Percentiles rank a stretch among this genome's conserved stretches.
Evolutionary conservation across 768 basidiomycete genomes (phyloP).

Genomic region (Mycena amicta): DNA sequence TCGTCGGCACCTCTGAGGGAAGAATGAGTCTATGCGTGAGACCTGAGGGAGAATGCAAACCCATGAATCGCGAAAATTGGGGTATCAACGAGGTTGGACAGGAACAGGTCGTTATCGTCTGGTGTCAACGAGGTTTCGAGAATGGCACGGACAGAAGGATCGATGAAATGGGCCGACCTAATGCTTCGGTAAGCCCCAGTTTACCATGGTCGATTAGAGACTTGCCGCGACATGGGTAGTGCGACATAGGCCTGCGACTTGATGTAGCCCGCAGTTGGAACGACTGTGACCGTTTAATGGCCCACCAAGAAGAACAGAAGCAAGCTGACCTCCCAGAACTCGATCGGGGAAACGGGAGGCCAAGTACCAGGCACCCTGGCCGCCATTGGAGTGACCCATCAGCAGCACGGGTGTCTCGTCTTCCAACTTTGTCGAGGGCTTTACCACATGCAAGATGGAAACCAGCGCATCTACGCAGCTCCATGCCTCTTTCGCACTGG

Average conservation of each 20-base stretch:
- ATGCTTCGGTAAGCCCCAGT: background rate
- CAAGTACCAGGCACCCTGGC: conserved; percentile 86
- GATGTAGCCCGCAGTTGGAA: conserved; percentile 82
- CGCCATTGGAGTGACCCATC: conserved; percentile 93
- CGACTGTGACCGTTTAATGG: conserved; percentile 39
- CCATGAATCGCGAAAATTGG: conserved; percentile 81
- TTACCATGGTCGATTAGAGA: background rate
- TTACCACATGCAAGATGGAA: conserved; percentile 39
- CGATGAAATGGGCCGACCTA: conserved; percentile 75
- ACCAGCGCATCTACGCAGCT: conserved; percentile 58
- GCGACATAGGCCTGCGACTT: conserved; percentile 89
- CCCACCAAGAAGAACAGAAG: background rate
- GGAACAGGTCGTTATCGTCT: conserved; percentile 86
- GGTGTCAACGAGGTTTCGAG: conserved; percentile 74
- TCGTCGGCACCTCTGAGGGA: conserved; percentile 67
- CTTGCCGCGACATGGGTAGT: conserved; percentile 62
- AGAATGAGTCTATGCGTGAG: background rate
- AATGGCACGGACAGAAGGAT: conserved; percentile 72
- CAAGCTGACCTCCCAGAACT: conserved; percentile 56
- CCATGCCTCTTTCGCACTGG: conserved; percentile 75
- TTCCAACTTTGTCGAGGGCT: conserved; percentile 41
- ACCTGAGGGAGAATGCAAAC: conserved; percentile 38
- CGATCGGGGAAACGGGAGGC: conserved; percentile 78
- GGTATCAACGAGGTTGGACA: conserved; percentile 73
- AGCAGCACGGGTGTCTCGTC: conserved; percentile 53